Evolutionary conservation across 2,329 filamentous ascomycete species (phyloP).

Genomic region (Fusarium sp.): DNA sequence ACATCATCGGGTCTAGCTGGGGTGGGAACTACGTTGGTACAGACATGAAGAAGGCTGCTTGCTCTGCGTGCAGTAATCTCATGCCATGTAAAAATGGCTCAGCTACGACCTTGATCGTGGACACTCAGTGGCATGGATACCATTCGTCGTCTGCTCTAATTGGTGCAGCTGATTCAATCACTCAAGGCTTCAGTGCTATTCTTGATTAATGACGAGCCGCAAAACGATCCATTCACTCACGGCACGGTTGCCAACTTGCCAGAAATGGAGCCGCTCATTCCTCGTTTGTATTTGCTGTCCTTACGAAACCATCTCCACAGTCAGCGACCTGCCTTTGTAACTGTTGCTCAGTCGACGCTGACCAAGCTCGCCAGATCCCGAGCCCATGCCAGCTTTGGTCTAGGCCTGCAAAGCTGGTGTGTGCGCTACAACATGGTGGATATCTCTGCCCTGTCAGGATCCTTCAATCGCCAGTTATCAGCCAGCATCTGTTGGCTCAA

Average conservation of each 20-base stretch:
- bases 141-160: conserved; percentile 41
- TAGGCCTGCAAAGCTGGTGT: conserved; percentile 40
- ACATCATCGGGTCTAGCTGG: conserved; percentile 30
- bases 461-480: conserved; percentile 41
- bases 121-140: conserved; percentile 32
- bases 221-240: conserved; percentile 32
- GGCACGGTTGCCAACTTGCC: conserved; percentile 18
- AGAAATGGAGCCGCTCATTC: conserved; percentile 30
- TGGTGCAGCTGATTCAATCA: conserved; percentile 30
- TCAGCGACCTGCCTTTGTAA: conserved; percentile 34
- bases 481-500: conserved; percentile 42
- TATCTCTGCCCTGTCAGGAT: conserved; percentile 42
- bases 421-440: conserved; percentile 41
- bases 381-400: conserved; percentile 40
- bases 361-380: conserved; percentile 42
- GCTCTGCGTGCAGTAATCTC: conserved; percentile 11
- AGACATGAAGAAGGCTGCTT: conserved; percentile 30
- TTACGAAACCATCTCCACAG: conserved; percentile 36
- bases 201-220: conserved; percentile 38
- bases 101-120: conserved; percentile 27
- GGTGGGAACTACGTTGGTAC: conserved; percentile 25
- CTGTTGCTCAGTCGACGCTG: conserved; percentile 43
- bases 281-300: conserved; percentile 25
- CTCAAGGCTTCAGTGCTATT: conserved; percentile 4
- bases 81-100: conserved; percentile 44